A percentile compares a stretch with the other conserved stretches of the same genome.
Evolutionary conservation across 139 green algal species (phyloP).

Genomic region (Chlamydomonas incerta): DNA sequence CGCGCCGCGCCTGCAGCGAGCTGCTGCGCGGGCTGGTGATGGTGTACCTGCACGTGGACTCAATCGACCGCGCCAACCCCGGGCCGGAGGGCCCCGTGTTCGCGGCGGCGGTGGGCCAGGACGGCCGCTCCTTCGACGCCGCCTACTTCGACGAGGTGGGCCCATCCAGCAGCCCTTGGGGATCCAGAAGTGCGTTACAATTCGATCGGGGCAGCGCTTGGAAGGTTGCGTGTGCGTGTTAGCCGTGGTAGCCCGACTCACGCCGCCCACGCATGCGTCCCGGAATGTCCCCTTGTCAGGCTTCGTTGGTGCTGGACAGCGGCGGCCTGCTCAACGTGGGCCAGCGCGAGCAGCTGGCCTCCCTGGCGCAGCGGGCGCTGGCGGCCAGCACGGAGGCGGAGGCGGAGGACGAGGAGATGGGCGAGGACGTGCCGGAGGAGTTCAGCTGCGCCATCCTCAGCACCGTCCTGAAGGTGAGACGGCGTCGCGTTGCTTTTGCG

Average conservation of each 20-base stretch:
- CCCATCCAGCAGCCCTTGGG: too few relatives aligned
- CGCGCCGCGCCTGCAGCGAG: constrained; percentile 69
- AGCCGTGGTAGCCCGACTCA: too few relatives aligned
- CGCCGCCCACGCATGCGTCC: too few relatives aligned
- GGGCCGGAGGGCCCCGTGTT: constrained; percentile 59
- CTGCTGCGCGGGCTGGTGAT: constrained; percentile 80
- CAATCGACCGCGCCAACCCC: constrained; percentile 59
- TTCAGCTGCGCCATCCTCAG: constrained; percentile 92
- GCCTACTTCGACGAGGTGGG: constrained; percentile 73
- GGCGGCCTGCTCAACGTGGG: constrained; percentile 19
- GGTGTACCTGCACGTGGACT: constrained; percentile 90
- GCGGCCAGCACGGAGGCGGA: constrained; percentile 50
- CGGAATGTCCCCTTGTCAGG: constrained; percentile 1
- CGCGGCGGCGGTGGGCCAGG: constrained; percentile 78
- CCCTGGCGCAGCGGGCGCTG: constrained; percentile 69
- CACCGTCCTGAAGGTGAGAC: constrained; percentile 83
- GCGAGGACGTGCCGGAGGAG: constrained; percentile 90
- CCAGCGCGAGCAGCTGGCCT: constrained; percentile 55
- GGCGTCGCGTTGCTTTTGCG: too few relatives aligned
- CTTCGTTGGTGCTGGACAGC: constrained; percentile 5
- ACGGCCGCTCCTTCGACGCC: constrained; percentile 84
- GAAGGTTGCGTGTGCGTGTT: too few relatives aligned
- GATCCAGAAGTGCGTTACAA: too few relatives aligned
- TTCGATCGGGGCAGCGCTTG: too few relatives aligned
- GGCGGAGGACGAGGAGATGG: constrained; percentile 78